Evolutionary conservation across 345 rosid species (phyloP).

Genomic region (Eucalyptus cladocalyx): DNA sequence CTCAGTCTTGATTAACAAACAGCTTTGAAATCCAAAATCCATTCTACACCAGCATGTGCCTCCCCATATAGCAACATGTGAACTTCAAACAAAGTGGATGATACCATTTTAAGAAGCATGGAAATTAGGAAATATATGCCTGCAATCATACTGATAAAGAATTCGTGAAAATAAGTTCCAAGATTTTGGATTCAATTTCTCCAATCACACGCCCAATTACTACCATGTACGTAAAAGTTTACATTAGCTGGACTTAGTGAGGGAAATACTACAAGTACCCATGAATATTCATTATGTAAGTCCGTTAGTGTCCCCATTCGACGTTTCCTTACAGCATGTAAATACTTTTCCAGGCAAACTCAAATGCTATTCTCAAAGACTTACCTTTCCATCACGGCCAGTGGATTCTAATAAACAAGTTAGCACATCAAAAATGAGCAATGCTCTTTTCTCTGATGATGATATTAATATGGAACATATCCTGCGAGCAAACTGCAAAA

Average conservation of each 20-base stretch:
- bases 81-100: not conserved
- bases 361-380: not conserved
- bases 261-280: not conserved
- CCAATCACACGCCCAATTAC: not conserved
- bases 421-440: constrained; percentile 20
- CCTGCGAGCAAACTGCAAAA: constrained; percentile 55
- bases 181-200: not conserved
- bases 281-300: not conserved
- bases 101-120: not conserved
- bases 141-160: not conserved
- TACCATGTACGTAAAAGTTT: not conserved
- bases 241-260: not conserved
- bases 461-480: constrained; percentile 46
- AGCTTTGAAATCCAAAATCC: not conserved
- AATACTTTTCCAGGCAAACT: not conserved
- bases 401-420: constrained; percentile 19
- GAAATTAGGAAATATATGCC: not conserved
- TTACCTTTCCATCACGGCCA: constrained; percentile 51
- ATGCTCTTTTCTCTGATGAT: constrained; percentile 15
- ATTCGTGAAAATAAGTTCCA: not conserved
- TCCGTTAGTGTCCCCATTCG: not conserved
- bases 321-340: not conserved
- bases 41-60: not conserved
- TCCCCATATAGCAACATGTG: not conserved
- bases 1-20: not conserved